A percentile compares a stretch with the other conserved stretches of the same genome.
Conservation (phyloP, 164 flowering plant genomes). For the Liriodendron chinense region DNA sequence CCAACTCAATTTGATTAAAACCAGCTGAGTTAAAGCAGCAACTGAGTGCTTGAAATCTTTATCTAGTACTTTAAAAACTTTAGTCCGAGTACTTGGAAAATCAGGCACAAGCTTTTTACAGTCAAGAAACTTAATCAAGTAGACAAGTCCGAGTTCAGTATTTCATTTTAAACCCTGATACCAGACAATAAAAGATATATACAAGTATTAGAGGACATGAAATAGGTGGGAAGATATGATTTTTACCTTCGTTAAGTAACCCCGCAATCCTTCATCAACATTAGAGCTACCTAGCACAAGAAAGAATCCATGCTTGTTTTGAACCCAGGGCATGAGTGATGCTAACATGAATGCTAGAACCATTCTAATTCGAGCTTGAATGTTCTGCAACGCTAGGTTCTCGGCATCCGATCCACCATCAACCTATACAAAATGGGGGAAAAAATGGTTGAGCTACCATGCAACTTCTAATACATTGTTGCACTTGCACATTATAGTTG, state of each 20-base stretch:
- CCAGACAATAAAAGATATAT: not conserved
- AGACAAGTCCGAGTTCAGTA: not conserved
- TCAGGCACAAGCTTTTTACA: not conserved
- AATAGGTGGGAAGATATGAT: not conserved
- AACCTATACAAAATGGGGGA: slow-evolving; percentile 43
- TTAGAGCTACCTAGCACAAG: slow-evolving; percentile 97
- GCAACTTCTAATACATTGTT: not conserved
- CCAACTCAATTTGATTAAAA: not conserved
- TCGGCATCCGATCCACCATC: slow-evolving; percentile 93
- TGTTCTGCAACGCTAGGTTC: slow-evolving; percentile 89
- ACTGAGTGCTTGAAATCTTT: not conserved
- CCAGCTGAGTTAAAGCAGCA: not conserved
- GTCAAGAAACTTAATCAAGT: not conserved
- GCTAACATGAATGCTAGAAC: slow-evolving; percentile 95
- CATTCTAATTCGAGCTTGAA: slow-evolving; percentile 97
- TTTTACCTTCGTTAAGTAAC: slow-evolving; percentile 49
- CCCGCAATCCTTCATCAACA: slow-evolving; percentile 96
- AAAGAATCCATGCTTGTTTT: slow-evolving; percentile 72
- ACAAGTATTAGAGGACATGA: not conserved
- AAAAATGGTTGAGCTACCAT: not conserved
- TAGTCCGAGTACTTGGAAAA: not conserved
- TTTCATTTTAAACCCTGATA: not conserved
- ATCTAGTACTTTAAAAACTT: not conserved
- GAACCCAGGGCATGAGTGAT: slow-evolving; percentile 97
- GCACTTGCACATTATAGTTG: not conserved